Evolutionary conservation across 2,329 filamentous ascomycete genomes (phyloP).

Genomic region (Claviceps purpurea): DNA sequence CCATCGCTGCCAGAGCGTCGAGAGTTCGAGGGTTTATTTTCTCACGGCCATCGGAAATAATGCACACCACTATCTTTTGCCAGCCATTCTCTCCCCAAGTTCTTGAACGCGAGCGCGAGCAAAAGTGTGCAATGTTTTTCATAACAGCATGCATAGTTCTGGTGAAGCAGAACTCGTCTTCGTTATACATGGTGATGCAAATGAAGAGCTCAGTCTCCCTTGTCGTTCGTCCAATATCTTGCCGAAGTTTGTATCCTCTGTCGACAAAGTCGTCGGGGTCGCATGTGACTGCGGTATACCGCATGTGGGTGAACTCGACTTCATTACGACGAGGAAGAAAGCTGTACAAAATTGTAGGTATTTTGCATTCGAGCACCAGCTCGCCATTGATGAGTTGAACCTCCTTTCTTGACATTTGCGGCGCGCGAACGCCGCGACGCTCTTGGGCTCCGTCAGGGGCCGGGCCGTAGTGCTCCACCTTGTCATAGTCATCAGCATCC

Average conservation of each 20-base stretch:
- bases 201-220: conserved; percentile 94
- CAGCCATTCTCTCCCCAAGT: conserved; percentile 96
- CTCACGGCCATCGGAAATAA: conserved; percentile 85
- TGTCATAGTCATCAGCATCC: conserved; percentile 28
- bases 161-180: conserved; percentile 92
- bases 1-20: conserved; percentile 90
- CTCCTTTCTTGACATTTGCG: conserved; percentile 85
- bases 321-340: conserved; percentile 89
- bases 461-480: conserved; percentile 72
- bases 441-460: conserved; percentile 79
- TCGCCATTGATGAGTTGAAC: conserved; percentile 96
- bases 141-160: conserved; percentile 98
- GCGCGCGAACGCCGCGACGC: conserved; percentile 71
- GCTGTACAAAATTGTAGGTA: conserved; percentile 94
- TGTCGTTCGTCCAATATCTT: conserved; percentile 70
- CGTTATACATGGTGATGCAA: conserved; percentile 98
- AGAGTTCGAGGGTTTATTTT: conserved; percentile 85
- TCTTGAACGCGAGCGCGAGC: conserved; percentile 76
- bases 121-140: conserved; percentile 97
- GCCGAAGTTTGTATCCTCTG: conserved; percentile 81
- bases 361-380: conserved; percentile 95
- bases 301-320: conserved; percentile 96
- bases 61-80: conserved; percentile 98
- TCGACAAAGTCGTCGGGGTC: conserved; percentile 88
- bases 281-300: conserved; percentile 96